A percentile compares a stretch with the other conserved stretches of the same genome.
Evolutionary conservation across 805 yeast species (phyloP).

Genomic region (Sungouiozyma intestinalis): DNA sequence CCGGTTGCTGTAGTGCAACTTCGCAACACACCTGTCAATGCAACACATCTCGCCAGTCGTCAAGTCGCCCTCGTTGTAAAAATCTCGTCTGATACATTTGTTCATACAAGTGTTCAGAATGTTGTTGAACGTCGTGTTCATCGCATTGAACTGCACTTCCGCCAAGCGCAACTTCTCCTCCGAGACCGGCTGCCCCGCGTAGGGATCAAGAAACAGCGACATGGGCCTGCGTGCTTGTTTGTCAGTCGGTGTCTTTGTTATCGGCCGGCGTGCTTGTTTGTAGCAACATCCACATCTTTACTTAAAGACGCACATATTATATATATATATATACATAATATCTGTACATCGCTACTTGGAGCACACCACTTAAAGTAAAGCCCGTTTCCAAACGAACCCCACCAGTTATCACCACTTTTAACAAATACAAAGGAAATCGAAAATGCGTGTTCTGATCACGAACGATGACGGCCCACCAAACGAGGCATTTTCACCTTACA

Average conservation of each 20-base stretch:
- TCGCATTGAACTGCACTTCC: constrained; percentile 56
- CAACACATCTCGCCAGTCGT: constrained; percentile 78
- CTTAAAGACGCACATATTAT: too few relatives aligned
- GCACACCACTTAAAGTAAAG: too few relatives aligned
- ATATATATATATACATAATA: constrained; percentile 1
- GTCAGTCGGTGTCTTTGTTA: too few relatives aligned
- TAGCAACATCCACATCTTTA: too few relatives aligned
- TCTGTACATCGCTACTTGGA: background rate
- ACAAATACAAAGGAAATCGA: background rate
- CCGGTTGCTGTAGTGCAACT: constrained; percentile 66
- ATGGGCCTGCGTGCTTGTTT: constrained; percentile 27
- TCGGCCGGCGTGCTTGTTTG: too few relatives aligned
- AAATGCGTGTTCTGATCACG: constrained; percentile 52
- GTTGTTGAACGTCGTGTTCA: constrained; percentile 42
- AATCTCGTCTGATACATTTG: constrained; percentile 72
- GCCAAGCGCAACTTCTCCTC: constrained; percentile 54
- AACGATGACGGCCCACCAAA: constrained; percentile 96
- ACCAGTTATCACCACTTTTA: background rate
- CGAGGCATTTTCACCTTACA: constrained; percentile 70
- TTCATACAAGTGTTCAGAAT: constrained; percentile 51
- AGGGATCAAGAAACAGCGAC: constrained; percentile 50
- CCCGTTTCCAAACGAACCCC: too few relatives aligned
- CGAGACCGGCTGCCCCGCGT: constrained; percentile 40
- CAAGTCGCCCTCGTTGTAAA: constrained; percentile 75
- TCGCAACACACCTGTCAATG: constrained; percentile 76